A percentile compares a stretch with the other conserved stretches of the same genome.
These are phyloP conservation scores for Phytophthora colocasiae DNA, from an alignment of 352 stramenopile species.

Conservation along the genomic window DNA sequence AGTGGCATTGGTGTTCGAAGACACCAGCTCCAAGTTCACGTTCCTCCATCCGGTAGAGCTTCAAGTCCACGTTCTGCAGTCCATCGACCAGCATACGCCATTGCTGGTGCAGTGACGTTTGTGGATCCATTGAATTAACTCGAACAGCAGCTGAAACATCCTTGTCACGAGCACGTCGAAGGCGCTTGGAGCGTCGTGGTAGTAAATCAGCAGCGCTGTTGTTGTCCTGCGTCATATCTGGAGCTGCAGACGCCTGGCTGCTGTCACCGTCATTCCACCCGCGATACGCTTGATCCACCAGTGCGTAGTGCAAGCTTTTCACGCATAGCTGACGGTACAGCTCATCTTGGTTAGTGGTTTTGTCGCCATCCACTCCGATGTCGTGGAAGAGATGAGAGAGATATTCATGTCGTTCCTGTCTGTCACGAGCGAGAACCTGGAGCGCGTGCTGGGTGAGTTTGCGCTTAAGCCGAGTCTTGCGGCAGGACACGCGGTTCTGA, in stretches of 20 bases:
- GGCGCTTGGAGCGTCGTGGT: slow-evolving; percentile 23
- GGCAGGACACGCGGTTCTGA: slow-evolving; percentile 51
- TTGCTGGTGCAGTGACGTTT: slow-evolving; percentile 34
- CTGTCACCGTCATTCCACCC: slow-evolving; percentile 11
- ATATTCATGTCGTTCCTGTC: slow-evolving; percentile 42
- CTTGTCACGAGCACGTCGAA: slow-evolving; percentile 12
- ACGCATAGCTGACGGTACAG: slow-evolving; percentile 37
- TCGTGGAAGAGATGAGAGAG: slow-evolving; percentile 36
- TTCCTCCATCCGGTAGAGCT: slow-evolving; percentile 31
- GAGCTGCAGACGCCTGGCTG: neutral
- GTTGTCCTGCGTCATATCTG: neutral
- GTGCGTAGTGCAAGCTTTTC: slow-evolving; percentile 46
- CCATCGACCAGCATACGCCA: slow-evolving; percentile 45
- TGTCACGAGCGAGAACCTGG: slow-evolving; percentile 32
- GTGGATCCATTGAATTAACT: slow-evolving; percentile 1
- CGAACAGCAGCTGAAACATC: slow-evolving; percentile 15
- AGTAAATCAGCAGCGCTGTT: neutral
- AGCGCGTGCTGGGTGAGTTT: slow-evolving; percentile 46
- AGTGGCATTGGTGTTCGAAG: slow-evolving; percentile 31
- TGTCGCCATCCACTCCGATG: slow-evolving; percentile 5
- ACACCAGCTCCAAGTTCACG: slow-evolving; percentile 8
- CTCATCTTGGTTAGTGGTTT: slow-evolving; percentile 4
- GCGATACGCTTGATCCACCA: slow-evolving; percentile 44
- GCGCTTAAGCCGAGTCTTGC: slow-evolving; percentile 56
- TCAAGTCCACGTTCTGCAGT: slow-evolving; percentile 45